Evolutionary conservation across 1,284 basidiomycete genomes (phyloP), one percentile per base, ranked within the genome.

Genomic region (Naganishia cerealis): DNA sequence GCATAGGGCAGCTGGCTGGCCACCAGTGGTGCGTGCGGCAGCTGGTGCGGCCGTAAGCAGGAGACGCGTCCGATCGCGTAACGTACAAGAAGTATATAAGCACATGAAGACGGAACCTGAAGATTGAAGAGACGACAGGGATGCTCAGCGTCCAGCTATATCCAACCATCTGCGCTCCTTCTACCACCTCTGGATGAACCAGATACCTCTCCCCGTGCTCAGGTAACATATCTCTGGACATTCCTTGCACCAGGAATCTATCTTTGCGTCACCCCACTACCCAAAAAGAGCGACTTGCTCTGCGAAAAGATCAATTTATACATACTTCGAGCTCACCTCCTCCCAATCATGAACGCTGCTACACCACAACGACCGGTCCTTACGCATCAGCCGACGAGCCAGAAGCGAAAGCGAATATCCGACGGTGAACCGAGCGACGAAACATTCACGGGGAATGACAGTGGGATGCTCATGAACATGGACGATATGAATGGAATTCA

Each of bases 341-440:
- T 39, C 16, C 16, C 16, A 15, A 63, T 16, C 36, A 63, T 63
- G 61, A 63, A 63, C 50, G 61, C 36, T 38, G 38, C 18, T 24
- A 63, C 61, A 54, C 61, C 61, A 26, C 61, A 63, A 63, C 50
- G 61, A 42, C 61, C 61, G 16, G 21, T 50, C n/a, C 50, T 63
- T 3, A 40, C 53, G 15, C 61, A 63, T 26, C 61, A 63, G 61
- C 61, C 61, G 12, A 63, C 61, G 10, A 54, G 50, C 50, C 33
- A 36, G n/a, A 63, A 63, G n/a, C 61, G 61, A 39, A 63, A 63
- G 61, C 61, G 61, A 33, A 46, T 52, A 18, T 52, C 50, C 6
- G 61, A 63, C 3, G 61, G 61, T 18, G 39, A 54, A 10, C 13
- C 38, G 29, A 39, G 21, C 10, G 50, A 54, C 15, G 61, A 63